Base-by-base conservation (phyloP, 106 monocot genomes). In the Allium cepa region DNA sequence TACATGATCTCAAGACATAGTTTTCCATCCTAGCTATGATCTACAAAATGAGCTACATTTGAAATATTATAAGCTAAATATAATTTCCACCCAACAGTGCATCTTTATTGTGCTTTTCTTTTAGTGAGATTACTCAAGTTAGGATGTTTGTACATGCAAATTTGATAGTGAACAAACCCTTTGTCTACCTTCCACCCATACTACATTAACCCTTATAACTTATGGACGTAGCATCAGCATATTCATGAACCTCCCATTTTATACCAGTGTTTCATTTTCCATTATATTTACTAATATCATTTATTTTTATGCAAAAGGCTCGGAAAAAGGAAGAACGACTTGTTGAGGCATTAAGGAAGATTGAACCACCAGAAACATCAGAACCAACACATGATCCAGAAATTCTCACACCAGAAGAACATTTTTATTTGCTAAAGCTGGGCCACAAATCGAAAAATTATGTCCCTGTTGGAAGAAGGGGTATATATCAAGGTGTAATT, bases 401-500 rank as follows among this genome's bases (percentile, higher is more conserved):
- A 73, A 71, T 99, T 55, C 79, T 99, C 57, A 93, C 93, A 56
- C 99, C 99, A 53, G 99, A 99, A 77, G 99, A 99, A 49, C 93
- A 99, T 65, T 99, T 99, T 65, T 83, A 93, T 70, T 83, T 83
- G 62, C 85, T 99, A 8, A 99, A 90, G 69, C 79, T 90, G 84
- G 93, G 93, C 17, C 84, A 74, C 60, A 99, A 93, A 57, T 76
- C 84, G 77, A 93, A 93, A 70, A 99, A 99, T 59, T 93, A 99
- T 79, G 99, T 99, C 12, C 99, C 99, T 48, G 79, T 99, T 59
- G 99, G 93, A 69, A 76, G 93, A 53, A 90, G 93, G 46, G 93
- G 99, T n/a, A 84, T 99, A 67, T 99, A 85, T 56, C 93, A 93
- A 76, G 99, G 99, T 55, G 93, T 99, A 52, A 99, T 93, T 67